phyloP scores from a whole-genome alignment of 495 filamentous ascomycete species.

The Pyrenula aspistea region DNA sequence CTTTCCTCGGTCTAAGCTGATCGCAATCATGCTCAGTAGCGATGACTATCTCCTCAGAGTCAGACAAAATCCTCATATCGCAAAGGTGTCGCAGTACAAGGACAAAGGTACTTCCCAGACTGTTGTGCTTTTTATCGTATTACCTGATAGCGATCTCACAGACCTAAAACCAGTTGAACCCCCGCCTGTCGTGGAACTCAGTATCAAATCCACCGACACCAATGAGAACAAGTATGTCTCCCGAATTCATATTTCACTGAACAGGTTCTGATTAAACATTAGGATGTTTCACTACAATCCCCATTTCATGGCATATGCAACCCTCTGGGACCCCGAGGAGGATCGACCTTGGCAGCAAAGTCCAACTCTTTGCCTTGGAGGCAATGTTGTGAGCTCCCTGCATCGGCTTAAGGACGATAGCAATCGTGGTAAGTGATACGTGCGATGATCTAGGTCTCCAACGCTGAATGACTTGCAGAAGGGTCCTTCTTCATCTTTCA shows the following conservation, averaged over 20 bases:
- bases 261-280: neutral
- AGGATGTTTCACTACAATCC: conserved; percentile 42
- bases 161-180: conserved; percentile 93
- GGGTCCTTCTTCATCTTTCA: conserved; percentile 97
- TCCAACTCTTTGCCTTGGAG: conserved; percentile 51
- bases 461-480: conserved; percentile 36
- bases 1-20: neutral
- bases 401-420: conserved; percentile 87
- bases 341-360: conserved; percentile 41
- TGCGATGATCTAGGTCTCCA: neutral
- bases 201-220: conserved; percentile 36
- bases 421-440: conserved; percentile 57
- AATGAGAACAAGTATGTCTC: neutral
- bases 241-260: neutral
- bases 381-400: conserved; percentile 80
- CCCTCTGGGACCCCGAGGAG: conserved; percentile 51
- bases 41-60: conserved; percentile 34
- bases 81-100: conserved; percentile 43
- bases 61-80: conserved; percentile 41
- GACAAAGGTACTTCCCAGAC: conserved; percentile 34
- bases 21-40: conserved; percentile 12
- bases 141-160: conserved; percentile 21
- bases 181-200: conserved; percentile 81
- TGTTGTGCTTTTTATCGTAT: neutral
- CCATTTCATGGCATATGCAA: conserved; percentile 73